These are phyloP conservation scores for Starmera dryadoides DNA, from an alignment of 805 yeast genomes.

Conservation along the genomic window DNA sequence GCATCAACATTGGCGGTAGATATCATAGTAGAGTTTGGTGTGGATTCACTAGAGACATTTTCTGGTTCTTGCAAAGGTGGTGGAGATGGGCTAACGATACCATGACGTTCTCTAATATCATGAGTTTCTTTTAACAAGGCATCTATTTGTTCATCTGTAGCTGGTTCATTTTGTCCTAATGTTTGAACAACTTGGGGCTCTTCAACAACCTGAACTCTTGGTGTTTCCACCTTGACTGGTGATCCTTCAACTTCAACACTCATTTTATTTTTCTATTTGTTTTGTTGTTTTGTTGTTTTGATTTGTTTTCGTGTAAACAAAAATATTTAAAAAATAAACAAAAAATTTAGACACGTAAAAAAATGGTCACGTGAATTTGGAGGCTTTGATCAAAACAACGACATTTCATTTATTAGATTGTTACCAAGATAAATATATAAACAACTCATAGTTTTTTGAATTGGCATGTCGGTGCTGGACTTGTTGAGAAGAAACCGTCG, in stretches of 20 bases:
- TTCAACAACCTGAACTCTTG: not conserved
- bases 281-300: too few relatives aligned
- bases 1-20: not conserved
- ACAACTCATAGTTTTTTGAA: too few relatives aligned
- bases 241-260: not conserved
- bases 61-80: not conserved
- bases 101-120: conserved; percentile 1
- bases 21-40: conserved; percentile 10
- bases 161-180: not conserved
- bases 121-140: conserved; percentile 19
- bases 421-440: too few relatives aligned
- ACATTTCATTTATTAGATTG: too few relatives aligned
- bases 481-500: not conserved
- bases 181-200: not conserved
- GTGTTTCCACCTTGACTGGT: not conserved
- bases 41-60: conserved; percentile 4
- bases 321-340: too few relatives aligned
- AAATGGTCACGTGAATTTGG: too few relatives aligned
- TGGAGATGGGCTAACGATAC: not conserved
- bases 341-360: too few relatives aligned
- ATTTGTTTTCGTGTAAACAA: too few relatives aligned
- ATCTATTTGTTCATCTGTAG: conserved; percentile 19
- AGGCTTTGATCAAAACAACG: too few relatives aligned
- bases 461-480: not conserved
- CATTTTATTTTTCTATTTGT: too few relatives aligned